Evolutionary conservation across 192 early-diverging fungal genomes (phyloP).

Genomic region (Chytriomyces sp.): DNA sequence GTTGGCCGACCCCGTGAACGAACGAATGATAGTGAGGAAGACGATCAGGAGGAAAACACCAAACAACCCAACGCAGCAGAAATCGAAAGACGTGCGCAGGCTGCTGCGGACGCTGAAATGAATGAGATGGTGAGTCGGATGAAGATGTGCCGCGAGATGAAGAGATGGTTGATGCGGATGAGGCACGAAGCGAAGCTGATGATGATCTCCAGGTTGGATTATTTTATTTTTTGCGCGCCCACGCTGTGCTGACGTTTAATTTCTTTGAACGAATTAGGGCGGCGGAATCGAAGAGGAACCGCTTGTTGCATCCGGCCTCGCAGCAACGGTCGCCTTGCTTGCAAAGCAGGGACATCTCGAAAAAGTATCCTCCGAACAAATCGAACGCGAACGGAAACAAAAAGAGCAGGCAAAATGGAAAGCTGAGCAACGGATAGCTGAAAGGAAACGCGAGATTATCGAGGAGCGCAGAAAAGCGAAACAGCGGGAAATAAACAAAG

Average conservation of each 20-base stretch:
- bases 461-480: conserved; percentile 72
- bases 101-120: conserved; percentile 37
- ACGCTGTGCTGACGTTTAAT: neutral
- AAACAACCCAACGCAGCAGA: neutral
- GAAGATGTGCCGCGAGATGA: conserved; percentile 4
- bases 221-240: conserved; percentile 17
- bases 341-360: conserved; percentile 69
- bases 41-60: conserved; percentile 10
- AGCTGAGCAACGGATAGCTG: conserved; percentile 63
- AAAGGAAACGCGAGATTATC: conserved; percentile 62
- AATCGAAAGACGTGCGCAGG: conserved; percentile 20
- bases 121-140: conserved; percentile 39
- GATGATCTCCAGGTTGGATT: conserved; percentile 32
- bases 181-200: conserved; percentile 25
- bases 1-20: neutral
- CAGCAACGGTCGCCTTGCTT: conserved; percentile 80
- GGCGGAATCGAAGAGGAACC: conserved; percentile 73
- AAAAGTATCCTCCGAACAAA: conserved; percentile 70
- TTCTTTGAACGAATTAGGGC: conserved; percentile 4
- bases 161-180: conserved; percentile 5
- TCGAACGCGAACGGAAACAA: conserved; percentile 65
- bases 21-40: conserved; percentile 23
- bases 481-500: conserved; percentile 49
- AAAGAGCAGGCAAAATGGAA: conserved; percentile 73
- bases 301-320: conserved; percentile 77